Percentiles rank a stretch among this genome's conserved stretches.
phyloP scores from a whole-genome alignment of 805 yeast species.

The Schwanniomyces sp. region DNA sequence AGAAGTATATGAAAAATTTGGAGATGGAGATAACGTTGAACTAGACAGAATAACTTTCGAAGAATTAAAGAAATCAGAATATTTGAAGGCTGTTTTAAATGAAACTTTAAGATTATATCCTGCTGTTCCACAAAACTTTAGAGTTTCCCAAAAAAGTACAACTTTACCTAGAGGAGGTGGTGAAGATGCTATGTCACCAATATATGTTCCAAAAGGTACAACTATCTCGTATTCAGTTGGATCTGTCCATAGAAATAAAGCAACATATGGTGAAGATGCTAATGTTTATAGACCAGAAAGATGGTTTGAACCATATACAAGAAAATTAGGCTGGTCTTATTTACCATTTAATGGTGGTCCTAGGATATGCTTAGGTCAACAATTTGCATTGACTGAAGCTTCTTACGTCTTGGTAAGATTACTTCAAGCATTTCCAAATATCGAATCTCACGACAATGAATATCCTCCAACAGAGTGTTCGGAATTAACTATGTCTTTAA shows the following conservation, averaged over 20 bases:
- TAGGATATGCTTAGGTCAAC: constrained; percentile 40
- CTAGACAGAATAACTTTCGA: constrained; percentile 45
- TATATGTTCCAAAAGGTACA: constrained; percentile 45
- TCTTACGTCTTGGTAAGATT: constrained; percentile 29
- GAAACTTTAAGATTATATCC: constrained; percentile 48
- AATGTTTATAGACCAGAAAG: constrained; percentile 31
- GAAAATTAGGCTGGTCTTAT: constrained; percentile 35
- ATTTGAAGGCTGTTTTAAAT: constrained; percentile 46
- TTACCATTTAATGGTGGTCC: constrained; percentile 41
- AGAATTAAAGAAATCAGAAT: constrained; percentile 48
- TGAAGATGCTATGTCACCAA: constrained; percentile 33
- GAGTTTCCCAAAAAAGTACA: constrained; percentile 47
- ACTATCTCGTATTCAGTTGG: constrained; percentile 40
- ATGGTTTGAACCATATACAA: constrained; percentile 23
- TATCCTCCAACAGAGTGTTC: constrained; percentile 26
- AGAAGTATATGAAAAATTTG: constrained; percentile 32
- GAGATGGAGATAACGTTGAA: constrained; percentile 28
- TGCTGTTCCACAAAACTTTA: constrained; percentile 51
- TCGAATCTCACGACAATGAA: constrained; percentile 11
- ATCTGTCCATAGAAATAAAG: constrained; percentile 41
- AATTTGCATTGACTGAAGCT: constrained; percentile 38
- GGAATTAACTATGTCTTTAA: constrained; percentile 29
- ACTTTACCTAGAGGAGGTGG: constrained; percentile 54
- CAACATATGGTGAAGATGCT: constrained; percentile 30
- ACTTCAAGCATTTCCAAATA: constrained; percentile 28